A percentile compares a stretch with the other conserved stretches of the same genome.
Conservation (phyloP, 768 basidiomycete species). For the Russula griseocarnosa region DNA sequence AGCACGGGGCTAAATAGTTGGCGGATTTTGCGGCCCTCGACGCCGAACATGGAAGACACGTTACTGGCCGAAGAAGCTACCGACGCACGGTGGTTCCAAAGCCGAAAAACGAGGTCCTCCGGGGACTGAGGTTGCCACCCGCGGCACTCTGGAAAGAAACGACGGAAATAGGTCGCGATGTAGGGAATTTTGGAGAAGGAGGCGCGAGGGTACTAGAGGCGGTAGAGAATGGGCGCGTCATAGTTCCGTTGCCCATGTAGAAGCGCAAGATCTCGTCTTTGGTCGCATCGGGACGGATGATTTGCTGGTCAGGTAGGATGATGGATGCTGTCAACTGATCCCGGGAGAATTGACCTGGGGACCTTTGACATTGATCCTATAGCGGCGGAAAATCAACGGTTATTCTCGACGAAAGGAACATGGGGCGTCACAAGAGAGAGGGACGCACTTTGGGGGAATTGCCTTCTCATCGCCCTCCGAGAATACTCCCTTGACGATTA, state of each 20-base stretch:
- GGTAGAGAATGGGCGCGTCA: conserved; percentile 43
- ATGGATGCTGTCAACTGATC: conserved; percentile 44
- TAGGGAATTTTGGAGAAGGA: background rate
- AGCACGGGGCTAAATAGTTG: conserved; percentile 66
- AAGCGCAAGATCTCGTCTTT: conserved; percentile 44
- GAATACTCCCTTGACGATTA: conserved; percentile 48
- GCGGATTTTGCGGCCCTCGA: conserved; percentile 48
- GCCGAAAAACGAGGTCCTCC: conserved; percentile 16
- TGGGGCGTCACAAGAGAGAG: too few relatives aligned
- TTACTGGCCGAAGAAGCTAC: conserved; percentile 14
- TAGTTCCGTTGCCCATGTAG: conserved; percentile 42
- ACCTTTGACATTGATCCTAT: conserved; percentile 14
- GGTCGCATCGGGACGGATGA: conserved; percentile 38
- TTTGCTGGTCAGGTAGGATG: conserved; percentile 50
- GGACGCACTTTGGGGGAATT: conserved; percentile 2
- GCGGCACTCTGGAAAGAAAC: conserved; percentile 15
- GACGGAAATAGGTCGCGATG: conserved; percentile 16
- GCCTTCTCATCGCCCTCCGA: conserved; percentile 34
- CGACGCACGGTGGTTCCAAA: conserved; percentile 27
- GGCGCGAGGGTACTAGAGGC: conserved; percentile 34
- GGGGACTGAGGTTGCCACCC: background rate
- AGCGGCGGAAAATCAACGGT: background rate
- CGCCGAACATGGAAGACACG: conserved; percentile 22
- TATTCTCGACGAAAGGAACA: background rate
- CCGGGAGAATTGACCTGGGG: conserved; percentile 39